Conservation (phyloP, 805 yeast genomes). For the Candida awuae region DNA sequence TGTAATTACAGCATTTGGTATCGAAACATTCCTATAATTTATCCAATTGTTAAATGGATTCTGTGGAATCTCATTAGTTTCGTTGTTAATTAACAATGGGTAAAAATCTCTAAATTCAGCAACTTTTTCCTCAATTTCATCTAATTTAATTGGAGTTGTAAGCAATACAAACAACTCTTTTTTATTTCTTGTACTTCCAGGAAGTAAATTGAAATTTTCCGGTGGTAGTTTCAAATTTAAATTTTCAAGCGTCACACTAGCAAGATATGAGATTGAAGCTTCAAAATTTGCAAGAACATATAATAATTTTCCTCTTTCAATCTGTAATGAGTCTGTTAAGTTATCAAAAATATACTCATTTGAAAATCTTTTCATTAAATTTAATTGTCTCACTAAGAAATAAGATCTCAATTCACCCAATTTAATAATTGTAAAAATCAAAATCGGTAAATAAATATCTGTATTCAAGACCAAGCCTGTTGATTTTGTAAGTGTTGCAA, state of each 20-base stretch:
- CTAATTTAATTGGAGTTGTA: constrained; percentile 20
- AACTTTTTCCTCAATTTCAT: constrained; percentile 23
- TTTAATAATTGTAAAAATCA: constrained; percentile 28
- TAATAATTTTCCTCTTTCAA: constrained; percentile 27
- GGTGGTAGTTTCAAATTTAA: constrained; percentile 19
- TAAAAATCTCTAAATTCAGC: constrained; percentile 13
- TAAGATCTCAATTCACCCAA: constrained; percentile 24
- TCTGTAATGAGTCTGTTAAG: constrained; percentile 17
- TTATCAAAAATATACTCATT: constrained; percentile 23
- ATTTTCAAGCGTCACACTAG: constrained; percentile 28
- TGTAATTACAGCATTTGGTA: constrained; percentile 20
- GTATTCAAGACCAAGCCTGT: constrained; percentile 22
- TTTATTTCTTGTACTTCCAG: constrained; percentile 3
- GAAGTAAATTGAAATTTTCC: constrained; percentile 7
- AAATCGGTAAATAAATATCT: constrained; percentile 29
- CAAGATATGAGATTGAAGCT: constrained; percentile 29
- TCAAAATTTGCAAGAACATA: constrained; percentile 31
- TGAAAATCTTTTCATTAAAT: constrained; percentile 28
- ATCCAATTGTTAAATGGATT: constrained; percentile 9
- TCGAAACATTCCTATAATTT: constrained; percentile 10
- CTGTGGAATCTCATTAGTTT: constrained; percentile 2
- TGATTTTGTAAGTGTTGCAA: constrained; percentile 15
- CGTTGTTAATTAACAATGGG: constrained; percentile 4
- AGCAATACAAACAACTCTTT: constrained; percentile 9
- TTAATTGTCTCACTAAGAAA: constrained; percentile 25